Evolutionary conservation across 2,329 filamentous ascomycete genomes (phyloP), one percentile per base, ranked within the genome.

Genomic region (Helicocarpus griseus): DNA sequence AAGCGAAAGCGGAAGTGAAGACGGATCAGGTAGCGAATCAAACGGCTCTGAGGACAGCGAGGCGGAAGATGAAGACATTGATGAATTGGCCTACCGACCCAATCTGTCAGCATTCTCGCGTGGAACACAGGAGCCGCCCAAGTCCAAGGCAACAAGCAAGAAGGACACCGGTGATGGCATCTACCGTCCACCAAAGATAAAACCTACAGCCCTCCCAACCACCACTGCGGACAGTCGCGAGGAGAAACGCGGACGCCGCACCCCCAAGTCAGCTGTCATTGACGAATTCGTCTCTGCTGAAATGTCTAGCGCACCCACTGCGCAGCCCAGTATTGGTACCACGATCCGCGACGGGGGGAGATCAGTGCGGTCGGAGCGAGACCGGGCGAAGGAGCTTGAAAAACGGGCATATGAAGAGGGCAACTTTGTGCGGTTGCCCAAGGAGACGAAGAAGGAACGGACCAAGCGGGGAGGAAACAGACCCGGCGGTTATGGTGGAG

Each of bases 231-330:
- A 83, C 53, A 76, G 79, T 46, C 55, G 54, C n/a, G 77, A 82
- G 52, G 81, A 84, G 55, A 82, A 82, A 56, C 69, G 73, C 28
- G 77, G 82, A 3, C 79, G 81, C 39, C 76, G 80, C 39, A 79
- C 81, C 2, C 77, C 80, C 55, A 87, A 87, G 64, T 95, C 90
- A 0, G 82, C 83, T 44, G 89, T 89, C 0, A 82, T 98, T 64
- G 90, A 97, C 64, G 91, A 97, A 63, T 98, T 94, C 62, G 82
- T 98, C 56, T 82, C 79, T 47, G 83, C 86, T 17, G 93, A 98
- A 68, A 77, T 97, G 53, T 90, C 89, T 0, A 71, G 78, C 5
- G 88, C 88, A 2, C 93, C 93, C 1, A 70, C 88, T 53, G 87
- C 89, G 1, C 81, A 94, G 66, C 89, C 91, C 50, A 94, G 86